Evolutionary conservation across 2,329 filamentous ascomycete genomes (phyloP), one percentile per base, ranked within the genome.

Genomic region (Diaporthe sp.): DNA sequence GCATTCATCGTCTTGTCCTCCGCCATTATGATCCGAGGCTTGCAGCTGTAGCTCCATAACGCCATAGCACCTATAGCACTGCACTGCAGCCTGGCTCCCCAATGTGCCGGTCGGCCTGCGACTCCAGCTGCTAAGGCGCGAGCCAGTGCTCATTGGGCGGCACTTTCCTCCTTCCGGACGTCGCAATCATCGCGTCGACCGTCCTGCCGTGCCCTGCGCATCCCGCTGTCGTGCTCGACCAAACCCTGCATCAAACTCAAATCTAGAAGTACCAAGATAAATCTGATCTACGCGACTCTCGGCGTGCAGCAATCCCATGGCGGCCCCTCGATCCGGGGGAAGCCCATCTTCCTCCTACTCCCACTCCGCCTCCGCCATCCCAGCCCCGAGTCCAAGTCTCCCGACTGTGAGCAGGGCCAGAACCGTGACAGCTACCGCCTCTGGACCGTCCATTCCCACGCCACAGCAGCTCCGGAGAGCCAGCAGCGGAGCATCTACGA

Each of bases 381-480:
- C 57, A 61, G 39, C 7, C 58, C 72, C 46, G 7, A 44, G 37
- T 39, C 37, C 49, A 15, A 53, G 25, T n/a, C 67, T 55, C 57
- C 42, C 51, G 68, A 53, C 59, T n/a, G 42, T 49, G 57, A 59
- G 28, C 37, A 65, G 28, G 34, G 65, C 55, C 22, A 72, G 49
- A 25, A 67, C 49, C 62, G 67, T 69, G 46, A 7, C 53, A 25
- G 19, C 75, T n/a, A 44, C 62, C 61, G 22, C 71, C 28, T 42
- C 72, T 17, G 57, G 22, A 12, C 46, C 53, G 19, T 42, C 61
- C 22, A 55, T 51, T 17, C 49, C 67, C 12, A 51, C 74, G 22
- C 68, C 76, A 25, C 68, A 70, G n/a, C 76, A 77, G 72, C 68
- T 74, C 70, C 76, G 76, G 22, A 74, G 74, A 42, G 39, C 76